phyloP scores from a whole-genome alignment of 2,329 filamentous ascomycete species.

The Fusarium hostae region DNA sequence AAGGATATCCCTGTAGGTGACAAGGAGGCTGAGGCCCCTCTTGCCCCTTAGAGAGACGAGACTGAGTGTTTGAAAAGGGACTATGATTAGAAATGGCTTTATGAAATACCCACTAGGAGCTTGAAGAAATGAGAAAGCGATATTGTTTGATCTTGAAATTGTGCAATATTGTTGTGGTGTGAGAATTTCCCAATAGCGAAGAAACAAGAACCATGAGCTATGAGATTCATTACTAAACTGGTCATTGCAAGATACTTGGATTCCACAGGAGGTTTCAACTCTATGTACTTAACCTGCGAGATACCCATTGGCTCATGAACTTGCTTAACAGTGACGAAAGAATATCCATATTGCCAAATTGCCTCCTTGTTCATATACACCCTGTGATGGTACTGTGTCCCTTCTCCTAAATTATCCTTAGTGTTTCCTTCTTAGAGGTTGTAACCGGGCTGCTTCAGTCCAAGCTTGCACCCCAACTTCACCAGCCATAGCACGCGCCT shows the following conservation, averaged over 20 bases:
- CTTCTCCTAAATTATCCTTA: background rate
- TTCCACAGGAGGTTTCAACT: no score
- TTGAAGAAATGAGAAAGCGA: constrained; percentile 9
- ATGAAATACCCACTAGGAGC: constrained; percentile 30
- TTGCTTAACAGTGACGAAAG: background rate
- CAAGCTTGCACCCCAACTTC: background rate
- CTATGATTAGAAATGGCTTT: constrained; percentile 14
- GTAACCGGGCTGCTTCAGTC: background rate
- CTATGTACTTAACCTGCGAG: no score
- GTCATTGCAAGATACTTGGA: no score
- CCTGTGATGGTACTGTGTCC: background rate
- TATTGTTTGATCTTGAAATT: background rate
- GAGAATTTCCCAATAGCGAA: no score
- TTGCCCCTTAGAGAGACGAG: constrained; percentile 26
- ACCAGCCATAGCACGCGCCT: background rate
- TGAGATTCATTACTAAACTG: background rate
- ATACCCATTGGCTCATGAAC: background rate
- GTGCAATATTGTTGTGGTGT: background rate
- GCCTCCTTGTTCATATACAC: background rate
- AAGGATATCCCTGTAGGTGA: constrained; percentile 32
- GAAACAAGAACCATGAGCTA: background rate
- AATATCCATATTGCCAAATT: background rate
- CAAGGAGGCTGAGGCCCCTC: constrained; percentile 54
- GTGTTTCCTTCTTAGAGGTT: background rate
- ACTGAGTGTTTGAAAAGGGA: background rate